Conservation (phyloP, 106 monocot genomes). For the Alisma plantagoaquatica region DNA sequence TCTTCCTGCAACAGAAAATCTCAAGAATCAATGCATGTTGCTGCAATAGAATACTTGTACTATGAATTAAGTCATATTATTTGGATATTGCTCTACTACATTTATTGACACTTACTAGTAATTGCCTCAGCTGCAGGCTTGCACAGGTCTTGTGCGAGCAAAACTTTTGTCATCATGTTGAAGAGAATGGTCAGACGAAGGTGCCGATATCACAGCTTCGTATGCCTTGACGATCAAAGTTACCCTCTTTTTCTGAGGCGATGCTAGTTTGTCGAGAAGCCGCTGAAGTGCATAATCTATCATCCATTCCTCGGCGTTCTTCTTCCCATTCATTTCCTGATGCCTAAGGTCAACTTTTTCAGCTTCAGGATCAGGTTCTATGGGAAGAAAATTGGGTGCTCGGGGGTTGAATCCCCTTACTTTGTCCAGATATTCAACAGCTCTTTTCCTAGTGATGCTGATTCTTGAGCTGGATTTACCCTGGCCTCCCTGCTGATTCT, state of each 20-base stretch:
- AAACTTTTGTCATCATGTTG: constrained; percentile 9
- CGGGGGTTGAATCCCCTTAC: constrained; percentile 47
- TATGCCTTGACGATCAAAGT: constrained; percentile 62
- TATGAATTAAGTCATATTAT: no score
- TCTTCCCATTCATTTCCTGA: constrained; percentile 50
- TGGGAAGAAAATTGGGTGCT: constrained; percentile 38
- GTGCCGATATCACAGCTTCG: constrained; percentile 39
- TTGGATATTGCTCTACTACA: no score
- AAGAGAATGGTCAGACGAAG: constrained; percentile 1
- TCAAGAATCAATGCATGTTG: no score
- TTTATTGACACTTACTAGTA: no score
- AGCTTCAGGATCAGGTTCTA: constrained; percentile 48
- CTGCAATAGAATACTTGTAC: no score
- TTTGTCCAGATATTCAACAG: constrained; percentile 12
- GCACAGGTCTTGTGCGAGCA: constrained; percentile 21
- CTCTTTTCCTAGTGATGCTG: constrained; percentile 8
- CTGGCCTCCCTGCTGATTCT: neutral
- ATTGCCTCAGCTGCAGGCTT: constrained; percentile 58
- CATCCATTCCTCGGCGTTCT: constrained; percentile 74
- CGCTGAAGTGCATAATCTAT: constrained; percentile 58
- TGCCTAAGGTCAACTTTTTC: constrained; percentile 75
- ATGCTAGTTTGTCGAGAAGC: constrained; percentile 36
- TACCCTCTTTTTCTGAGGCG: constrained; percentile 49
- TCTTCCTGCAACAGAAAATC: no score
- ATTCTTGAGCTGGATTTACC: constrained; percentile 1